Base-by-base conservation (phyloP, 495 filamentous ascomycete genomes). In the Aspergillus panamensis region DNA sequence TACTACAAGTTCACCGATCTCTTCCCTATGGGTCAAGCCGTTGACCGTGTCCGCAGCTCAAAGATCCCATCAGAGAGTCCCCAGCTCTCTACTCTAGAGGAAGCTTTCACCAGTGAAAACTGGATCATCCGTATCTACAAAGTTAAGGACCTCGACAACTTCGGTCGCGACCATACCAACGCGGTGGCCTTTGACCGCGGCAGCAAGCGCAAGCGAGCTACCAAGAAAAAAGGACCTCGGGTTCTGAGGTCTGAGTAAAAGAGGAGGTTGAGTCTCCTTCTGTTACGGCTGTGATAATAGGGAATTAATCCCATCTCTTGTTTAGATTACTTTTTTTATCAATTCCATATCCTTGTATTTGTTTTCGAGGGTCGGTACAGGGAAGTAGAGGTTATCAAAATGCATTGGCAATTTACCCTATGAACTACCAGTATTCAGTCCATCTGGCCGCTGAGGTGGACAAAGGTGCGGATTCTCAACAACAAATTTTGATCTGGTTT, bases 61-160 rank as follows among this genome's bases (percentile, higher is more conserved):
- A 84, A 82, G 55, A 75, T 97, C n/a, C 95, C 95, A 17, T 84
- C 89, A 7, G 85, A 91, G 60, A 89, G 90, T 3, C 95, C 95
- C 12, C 81, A 87, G 56, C 88, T 99, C 51, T 90, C 84, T 72
- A 93, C 86, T 16, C 70, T 99, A 39, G 95, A 97, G 67, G 95
- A 99, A 73, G 95, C 95, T 2, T 99, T 93, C 75, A 99, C 95
- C 43, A 96, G 90, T 64, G 95, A 99, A 81, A 99, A 99, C 80
- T 99, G 95, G 95, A 99, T 99, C 70, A 97, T 99, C 69, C 81
- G 95, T 51, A 97, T 99, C 69, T 99, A 96, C 80, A 99, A 99
- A 80, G 95, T 99, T 67, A 99, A 99, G 77, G 92, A 96, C 63
- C 86, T 97, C 35, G 95, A 99, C 74, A 97, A 97, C 67, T 76